Conservation (phyloP, 1,139 yeast genomes). For the Yamadazyma friedrichii region DNA sequence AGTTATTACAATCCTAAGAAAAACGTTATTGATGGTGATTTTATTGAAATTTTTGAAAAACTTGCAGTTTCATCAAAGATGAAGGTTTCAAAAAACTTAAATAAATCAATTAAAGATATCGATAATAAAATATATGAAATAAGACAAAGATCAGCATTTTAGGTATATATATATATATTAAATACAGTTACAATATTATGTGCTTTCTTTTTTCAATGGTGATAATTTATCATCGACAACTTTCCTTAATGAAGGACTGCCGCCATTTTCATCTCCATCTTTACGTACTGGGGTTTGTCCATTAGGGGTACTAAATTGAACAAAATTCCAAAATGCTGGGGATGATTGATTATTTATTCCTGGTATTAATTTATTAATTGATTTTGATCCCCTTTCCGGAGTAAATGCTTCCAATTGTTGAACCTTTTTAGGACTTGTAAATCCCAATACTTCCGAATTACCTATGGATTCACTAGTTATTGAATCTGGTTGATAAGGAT, state of each 20-base stretch:
- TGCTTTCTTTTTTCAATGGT: constrained; percentile 8
- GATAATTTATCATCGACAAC: constrained; percentile 19
- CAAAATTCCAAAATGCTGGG: constrained; percentile 78
- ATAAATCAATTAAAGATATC: constrained; percentile 57
- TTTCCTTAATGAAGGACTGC: constrained; percentile 41
- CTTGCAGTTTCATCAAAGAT: constrained; percentile 41
- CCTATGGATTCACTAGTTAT: constrained; percentile 18
- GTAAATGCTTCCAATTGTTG: constrained; percentile 78
- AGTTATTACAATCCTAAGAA: constrained; percentile 79
- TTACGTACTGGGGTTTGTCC: constrained; percentile 47
- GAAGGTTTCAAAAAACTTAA: constrained; percentile 52
- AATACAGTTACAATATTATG: constrained; percentile 2
- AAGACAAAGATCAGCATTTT: constrained; percentile 48
- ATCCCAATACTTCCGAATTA: constrained; percentile 37
- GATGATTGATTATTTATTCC: constrained; percentile 48
- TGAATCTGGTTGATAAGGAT: constrained; percentile 11
- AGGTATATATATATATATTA: constrained; percentile 7
- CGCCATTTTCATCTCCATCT: constrained; percentile 36
- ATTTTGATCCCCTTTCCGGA: constrained; percentile 69
- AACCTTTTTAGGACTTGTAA: constrained; percentile 54
- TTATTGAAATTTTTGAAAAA: constrained; percentile 57
- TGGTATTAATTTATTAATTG: constrained; percentile 20
- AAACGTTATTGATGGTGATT: constrained; percentile 83
- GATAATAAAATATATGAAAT: constrained; percentile 60
- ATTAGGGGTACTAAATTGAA: constrained; percentile 71